Evolutionary conservation across 805 yeast genomes (phyloP).

Genomic region (Limtongozyma cylindracea): DNA sequence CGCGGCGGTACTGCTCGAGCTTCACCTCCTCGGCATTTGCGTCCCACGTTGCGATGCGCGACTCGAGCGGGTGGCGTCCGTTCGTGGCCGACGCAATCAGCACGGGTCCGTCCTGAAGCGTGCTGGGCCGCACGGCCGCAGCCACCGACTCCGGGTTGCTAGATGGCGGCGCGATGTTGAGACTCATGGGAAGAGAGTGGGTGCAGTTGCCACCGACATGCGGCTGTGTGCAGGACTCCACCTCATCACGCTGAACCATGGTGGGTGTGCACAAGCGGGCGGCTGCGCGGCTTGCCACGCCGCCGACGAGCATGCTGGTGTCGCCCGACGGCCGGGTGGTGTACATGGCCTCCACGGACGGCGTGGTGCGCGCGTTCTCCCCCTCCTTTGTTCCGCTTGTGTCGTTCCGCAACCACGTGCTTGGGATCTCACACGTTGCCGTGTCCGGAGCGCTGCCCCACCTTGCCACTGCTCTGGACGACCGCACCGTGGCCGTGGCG

Average conservation of each 20-base stretch:
- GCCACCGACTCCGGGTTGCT: too few species aligned
- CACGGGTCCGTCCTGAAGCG: constrained; percentile 41
- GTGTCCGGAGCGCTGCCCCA: constrained; percentile 51
- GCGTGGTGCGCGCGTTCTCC: constrained; percentile 6
- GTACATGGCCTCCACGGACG: constrained; percentile 21
- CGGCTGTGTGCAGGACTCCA: too few species aligned
- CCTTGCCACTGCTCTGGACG: constrained; percentile 75
- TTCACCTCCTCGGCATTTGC: constrained; percentile 40
- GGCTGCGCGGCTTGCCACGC: too few species aligned
- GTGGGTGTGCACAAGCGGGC: too few species aligned
- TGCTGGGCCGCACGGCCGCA: too few species aligned
- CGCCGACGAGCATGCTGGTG: too few species aligned
- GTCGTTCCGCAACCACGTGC: constrained; percentile 27
- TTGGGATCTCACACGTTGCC: constrained; percentile 48
- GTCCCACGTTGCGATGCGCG: constrained; percentile 61
- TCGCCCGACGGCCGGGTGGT: constrained; percentile 33
- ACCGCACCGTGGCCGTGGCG: constrained; percentile 55
- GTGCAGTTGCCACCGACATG: too few species aligned
- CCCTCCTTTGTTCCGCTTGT: constrained; percentile 3
- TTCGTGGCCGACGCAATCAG: constrained; percentile 35
- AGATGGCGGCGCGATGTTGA: too few species aligned
- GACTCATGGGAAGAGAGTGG: too few species aligned
- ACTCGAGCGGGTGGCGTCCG: constrained; percentile 70
- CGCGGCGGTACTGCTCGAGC: constrained; percentile 55
- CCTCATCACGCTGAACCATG: too few species aligned